Percentiles rank a stretch among this genome's conserved stretches.
These are phyloP conservation scores for Zizania latifolia DNA, from an alignment of 176 grass and related monocot species.

Conservation along the genomic window DNA sequence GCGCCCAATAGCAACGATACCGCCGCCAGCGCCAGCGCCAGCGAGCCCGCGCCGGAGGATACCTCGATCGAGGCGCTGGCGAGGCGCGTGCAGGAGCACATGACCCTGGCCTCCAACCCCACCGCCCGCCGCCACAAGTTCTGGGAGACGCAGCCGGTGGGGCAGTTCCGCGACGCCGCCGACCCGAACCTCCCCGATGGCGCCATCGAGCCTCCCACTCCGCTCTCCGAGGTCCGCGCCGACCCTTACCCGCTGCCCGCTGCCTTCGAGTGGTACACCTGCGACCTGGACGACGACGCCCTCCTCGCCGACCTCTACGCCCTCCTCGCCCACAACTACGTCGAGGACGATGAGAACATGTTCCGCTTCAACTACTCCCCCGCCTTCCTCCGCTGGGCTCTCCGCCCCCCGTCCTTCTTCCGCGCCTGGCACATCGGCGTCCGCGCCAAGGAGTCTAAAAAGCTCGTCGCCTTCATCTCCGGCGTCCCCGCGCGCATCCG, in stretches of 20 bases:
- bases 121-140: slow-evolving; percentile 68
- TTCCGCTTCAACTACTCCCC: slow-evolving; percentile 99
- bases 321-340: slow-evolving; percentile 89
- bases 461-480: slow-evolving; percentile 87
- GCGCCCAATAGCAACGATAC: slow-evolving; percentile 29
- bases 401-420: slow-evolving; percentile 82
- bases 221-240: slow-evolving; percentile 70
- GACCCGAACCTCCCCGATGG: slow-evolving; percentile 58
- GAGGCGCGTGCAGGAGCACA: slow-evolving; percentile 61
- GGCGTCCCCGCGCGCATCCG: slow-evolving; percentile 94
- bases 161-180: slow-evolving; percentile 68
- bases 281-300: slow-evolving; percentile 79
- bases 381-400: slow-evolving; percentile 86
- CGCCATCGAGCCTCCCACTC: slow-evolving; percentile 59
- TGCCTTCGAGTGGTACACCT: slow-evolving; percentile 88
- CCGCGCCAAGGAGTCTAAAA: slow-evolving; percentile 72
- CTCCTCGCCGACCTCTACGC: slow-evolving; percentile 76
- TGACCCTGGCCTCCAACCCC: slow-evolving; percentile 40
- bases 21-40: not conserved
- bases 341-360: slow-evolving; percentile 99
- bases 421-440: slow-evolving; percentile 93
- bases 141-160: slow-evolving; percentile 96
- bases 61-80: slow-evolving; percentile 64
- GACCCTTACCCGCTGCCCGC: slow-evolving; percentile 81
- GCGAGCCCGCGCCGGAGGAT: slow-evolving; percentile 18